These are phyloP conservation scores for Sequoia sempervirens DNA, from an alignment of 75 land plant genomes.

Conservation along the genomic window DNA sequence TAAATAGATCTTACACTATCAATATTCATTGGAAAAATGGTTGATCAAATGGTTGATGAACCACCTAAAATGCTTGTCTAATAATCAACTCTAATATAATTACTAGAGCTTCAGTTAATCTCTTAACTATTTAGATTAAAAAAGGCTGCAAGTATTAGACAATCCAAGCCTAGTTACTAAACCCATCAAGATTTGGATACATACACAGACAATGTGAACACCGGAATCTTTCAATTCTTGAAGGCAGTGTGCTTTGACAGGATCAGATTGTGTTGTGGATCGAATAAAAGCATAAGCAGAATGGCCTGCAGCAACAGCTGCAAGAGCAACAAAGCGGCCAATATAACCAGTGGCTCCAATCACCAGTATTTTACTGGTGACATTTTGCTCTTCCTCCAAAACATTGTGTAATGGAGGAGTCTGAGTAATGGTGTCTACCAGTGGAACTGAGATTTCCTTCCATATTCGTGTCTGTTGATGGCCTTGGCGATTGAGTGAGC, in stretches of 20 bases:
- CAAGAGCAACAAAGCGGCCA: background rate
- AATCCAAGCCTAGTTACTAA: no score
- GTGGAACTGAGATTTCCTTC: background rate
- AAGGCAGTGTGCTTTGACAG: background rate
- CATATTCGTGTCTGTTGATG: no score
- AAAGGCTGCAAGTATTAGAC: no score
- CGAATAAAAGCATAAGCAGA: slow-evolving; percentile 13
- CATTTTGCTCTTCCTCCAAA: background rate
- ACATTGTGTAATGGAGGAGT: background rate
- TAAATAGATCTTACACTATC: no score
- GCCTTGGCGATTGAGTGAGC: no score
- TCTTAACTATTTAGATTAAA: no score
- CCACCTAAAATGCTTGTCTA: no score
- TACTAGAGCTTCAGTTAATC: no score
- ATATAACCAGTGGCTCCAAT: no score
- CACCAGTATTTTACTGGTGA: background rate
- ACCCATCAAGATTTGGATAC: background rate
- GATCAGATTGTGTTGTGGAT: background rate
- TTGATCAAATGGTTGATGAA: no score
- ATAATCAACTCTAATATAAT: no score
- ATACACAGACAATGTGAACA: slow-evolving; percentile 4
- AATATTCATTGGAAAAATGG: no score
- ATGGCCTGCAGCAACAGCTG: slow-evolving; percentile 6
- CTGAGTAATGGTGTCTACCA: background rate
- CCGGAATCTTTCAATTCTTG: background rate